phyloP scores from a whole-genome alignment of 352 stramenopile species.

The Plasmopara halstedii region DNA sequence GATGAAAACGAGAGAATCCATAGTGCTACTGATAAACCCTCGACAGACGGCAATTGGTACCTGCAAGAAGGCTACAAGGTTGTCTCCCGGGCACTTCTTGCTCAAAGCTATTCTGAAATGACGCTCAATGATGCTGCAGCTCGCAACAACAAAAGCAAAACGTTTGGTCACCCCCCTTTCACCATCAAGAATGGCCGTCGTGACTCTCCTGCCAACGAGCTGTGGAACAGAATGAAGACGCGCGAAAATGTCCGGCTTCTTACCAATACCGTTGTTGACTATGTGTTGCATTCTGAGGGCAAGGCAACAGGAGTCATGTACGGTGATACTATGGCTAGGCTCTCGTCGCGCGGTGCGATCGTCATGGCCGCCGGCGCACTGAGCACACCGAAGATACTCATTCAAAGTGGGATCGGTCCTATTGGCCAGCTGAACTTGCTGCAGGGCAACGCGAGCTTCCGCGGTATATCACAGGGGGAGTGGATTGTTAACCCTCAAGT shows the following conservation, averaged over 20 bases:
- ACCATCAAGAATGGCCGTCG: constrained; percentile 47
- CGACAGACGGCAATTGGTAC: constrained; percentile 45
- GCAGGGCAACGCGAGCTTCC: constrained; percentile 33
- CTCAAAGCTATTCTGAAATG: constrained; percentile 31
- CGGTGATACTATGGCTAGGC: constrained; percentile 21
- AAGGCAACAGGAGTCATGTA: constrained; percentile 43
- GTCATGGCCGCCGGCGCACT: constrained; percentile 66
- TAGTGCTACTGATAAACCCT: constrained; percentile 42
- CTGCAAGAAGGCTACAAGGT: constrained; percentile 47
- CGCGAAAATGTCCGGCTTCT: constrained; percentile 49
- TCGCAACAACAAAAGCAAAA: constrained; percentile 53
- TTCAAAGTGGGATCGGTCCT: constrained; percentile 72
- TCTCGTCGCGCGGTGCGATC: constrained; percentile 43
- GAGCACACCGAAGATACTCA: constrained; percentile 73
- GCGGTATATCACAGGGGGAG: constrained; percentile 25
- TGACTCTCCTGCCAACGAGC: too few species aligned
- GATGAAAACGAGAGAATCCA: constrained; percentile 35
- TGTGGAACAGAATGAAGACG: too few species aligned
- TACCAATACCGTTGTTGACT: constrained; percentile 37
- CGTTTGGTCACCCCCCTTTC: constrained; percentile 42
- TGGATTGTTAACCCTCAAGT: constrained; percentile 53
- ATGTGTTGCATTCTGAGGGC: constrained; percentile 40
- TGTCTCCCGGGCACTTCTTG: constrained; percentile 28
- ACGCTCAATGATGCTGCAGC: constrained; percentile 38
- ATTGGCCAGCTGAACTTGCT: constrained; percentile 44